These are phyloP conservation scores for Podospora comata DNA, from an alignment of 495 filamentous ascomycete genomes.

Conservation along the genomic window DNA sequence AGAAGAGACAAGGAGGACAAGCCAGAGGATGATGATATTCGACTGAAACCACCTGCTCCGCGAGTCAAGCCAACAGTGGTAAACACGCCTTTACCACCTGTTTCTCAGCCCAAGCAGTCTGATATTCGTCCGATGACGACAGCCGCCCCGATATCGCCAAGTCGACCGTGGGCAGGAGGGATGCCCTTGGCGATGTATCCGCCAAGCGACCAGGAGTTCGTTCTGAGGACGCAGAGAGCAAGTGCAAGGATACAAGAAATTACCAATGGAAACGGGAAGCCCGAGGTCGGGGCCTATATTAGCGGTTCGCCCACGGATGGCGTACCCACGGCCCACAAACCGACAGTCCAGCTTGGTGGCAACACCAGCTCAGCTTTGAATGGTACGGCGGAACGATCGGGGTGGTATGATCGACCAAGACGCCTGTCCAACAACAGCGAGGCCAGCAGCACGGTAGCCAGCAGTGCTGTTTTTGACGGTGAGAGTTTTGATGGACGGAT, in stretches of 20 bases:
- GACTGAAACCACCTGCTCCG: conserved; percentile 18
- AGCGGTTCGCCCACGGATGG: conserved; percentile 1
- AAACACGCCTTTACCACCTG: not conserved
- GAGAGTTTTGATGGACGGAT: conserved; percentile 30
- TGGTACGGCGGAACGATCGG: conserved; percentile 16
- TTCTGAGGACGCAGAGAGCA: conserved; percentile 26
- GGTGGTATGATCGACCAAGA: conserved; percentile 19
- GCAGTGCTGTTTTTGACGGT: conserved; percentile 25
- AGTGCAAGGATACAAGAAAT: conserved; percentile 24
- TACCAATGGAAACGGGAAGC: not conserved
- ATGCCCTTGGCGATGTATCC: conserved; percentile 28
- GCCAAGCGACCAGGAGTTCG: conserved; percentile 28
- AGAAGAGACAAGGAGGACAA: not conserved
- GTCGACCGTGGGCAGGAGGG: conserved; percentile 14
- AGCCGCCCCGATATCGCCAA: conserved; percentile 12
- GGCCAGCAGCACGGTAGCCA: conserved; percentile 23
- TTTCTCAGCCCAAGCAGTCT: not conserved
- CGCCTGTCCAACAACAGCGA: conserved; percentile 29
- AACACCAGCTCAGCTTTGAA: not conserved
- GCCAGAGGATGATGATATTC: conserved; percentile 10
- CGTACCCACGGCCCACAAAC: conserved; percentile 17
- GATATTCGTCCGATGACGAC: conserved; percentile 10
- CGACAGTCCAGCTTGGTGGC: conserved; percentile 18
- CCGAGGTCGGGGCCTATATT: conserved; percentile 2
- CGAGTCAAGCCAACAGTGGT: conserved; percentile 10